Base-by-base conservation (phyloP, 2,329 filamentous ascomycete genomes). In the Rachicladosporium sp. region DNA sequence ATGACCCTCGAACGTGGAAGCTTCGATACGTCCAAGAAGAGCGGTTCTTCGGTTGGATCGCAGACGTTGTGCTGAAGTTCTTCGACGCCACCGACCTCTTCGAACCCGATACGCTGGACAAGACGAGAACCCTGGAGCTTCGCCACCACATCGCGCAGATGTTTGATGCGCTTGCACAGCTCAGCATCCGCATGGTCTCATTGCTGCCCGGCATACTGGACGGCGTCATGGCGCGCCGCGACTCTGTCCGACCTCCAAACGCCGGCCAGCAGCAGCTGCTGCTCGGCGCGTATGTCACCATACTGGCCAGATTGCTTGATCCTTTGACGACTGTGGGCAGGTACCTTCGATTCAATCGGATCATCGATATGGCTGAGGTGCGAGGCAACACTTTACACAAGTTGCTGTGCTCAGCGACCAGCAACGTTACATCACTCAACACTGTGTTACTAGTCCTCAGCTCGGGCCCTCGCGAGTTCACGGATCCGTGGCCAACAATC, bases 401-500 rank as follows among this genome's bases (percentile, higher is more conserved):
- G 12, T 27, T 31, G 19, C 29, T n/a, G 32, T 19, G 21, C 29
- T 38, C 9, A 21, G 23, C 9, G 21, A 33, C 21, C 6, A 15
- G 19, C 31, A 43, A 23, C n/a, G 10, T 42, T 9, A 7, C 35
- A 8, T 31, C 40, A 7, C 33, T 42, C 21, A 35, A 35, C 27
- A 23, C 37, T 8, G 30, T 43, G 31, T 31, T 47, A 32, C 12
- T 19, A 27, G 12, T 30, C 31, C 31, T 41, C 41, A 39, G 38
- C 27, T 7, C 36, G n/a, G 15, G 31, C 32, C 40, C 33, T 10
- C 32, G 38, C 3, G 37, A 43, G 27, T 38, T 50, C 29, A 47
- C 34, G 9, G 41, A 45, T 38, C 32, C 44, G 2, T 57, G 54
- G 54, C 29, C 39, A 5, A 40, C 43, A 10, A 48, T 56, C n/a